A percentile compares a stretch with the other conserved stretches of the same genome.
Evolutionary conservation across 257 asterid species (phyloP).

Genomic region (Primulina tabacum): DNA sequence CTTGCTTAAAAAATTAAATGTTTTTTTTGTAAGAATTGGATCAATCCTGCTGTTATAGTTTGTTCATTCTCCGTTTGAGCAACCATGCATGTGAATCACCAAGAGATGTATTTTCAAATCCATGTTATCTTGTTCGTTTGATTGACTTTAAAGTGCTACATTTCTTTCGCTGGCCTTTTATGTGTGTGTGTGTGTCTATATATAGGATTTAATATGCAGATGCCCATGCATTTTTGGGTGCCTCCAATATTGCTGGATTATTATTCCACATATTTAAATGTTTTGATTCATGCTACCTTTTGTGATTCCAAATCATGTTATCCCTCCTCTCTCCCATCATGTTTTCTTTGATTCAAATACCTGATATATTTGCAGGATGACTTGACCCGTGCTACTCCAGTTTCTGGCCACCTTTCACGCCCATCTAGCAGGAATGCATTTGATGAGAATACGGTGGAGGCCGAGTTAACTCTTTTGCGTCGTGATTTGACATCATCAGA

Average conservation of each 20-base stretch:
- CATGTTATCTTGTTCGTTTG: not conserved
- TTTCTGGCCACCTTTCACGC: conserved; percentile 46
- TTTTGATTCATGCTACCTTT: no score
- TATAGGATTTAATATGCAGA: not conserved
- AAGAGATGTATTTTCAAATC: not conserved
- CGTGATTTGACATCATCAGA: conserved; percentile 41
- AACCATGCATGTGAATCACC: not conserved
- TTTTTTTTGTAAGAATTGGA: not conserved
- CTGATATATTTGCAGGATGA: conserved; percentile 43
- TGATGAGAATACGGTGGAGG: conserved; percentile 34
- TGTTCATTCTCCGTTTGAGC: not conserved
- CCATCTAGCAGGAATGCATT: conserved; percentile 38
- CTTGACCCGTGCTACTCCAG: conserved; percentile 30
- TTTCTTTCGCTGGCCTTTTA: not conserved
- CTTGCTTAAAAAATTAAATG: not conserved
- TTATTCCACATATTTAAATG: not conserved
- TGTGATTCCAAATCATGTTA: not conserved
- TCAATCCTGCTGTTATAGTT: not conserved
- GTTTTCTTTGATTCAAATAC: not conserved
- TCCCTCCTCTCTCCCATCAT: not conserved
- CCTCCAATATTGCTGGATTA: not conserved
- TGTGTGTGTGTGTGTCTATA: no score
- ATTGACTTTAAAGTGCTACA: not conserved
- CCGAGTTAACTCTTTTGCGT: conserved; percentile 40
- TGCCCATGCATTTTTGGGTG: not conserved